Evolutionary conservation across 2,329 filamentous ascomycete species (phyloP).

Genomic region (Rachicladosporium sp.): DNA sequence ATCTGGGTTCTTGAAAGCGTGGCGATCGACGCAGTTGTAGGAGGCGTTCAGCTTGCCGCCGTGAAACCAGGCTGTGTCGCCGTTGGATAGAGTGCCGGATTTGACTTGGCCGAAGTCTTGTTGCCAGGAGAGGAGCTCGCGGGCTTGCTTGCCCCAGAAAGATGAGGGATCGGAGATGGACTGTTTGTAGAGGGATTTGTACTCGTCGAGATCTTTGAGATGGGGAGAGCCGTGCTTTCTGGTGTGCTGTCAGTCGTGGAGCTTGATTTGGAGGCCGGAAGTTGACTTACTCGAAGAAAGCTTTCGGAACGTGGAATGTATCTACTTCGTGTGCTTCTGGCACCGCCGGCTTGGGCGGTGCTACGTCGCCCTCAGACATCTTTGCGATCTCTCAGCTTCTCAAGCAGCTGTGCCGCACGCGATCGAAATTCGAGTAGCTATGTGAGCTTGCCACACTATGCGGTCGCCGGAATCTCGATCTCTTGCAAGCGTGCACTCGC

Average conservation of each 20-base stretch:
- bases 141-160: slow-evolving; percentile 80
- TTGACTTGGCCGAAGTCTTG: slow-evolving; percentile 84
- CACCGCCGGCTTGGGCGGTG: slow-evolving; percentile 41
- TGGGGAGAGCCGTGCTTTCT: slow-evolving; percentile 51
- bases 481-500: too few species aligned
- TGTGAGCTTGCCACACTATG: too few species aligned
- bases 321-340: slow-evolving; percentile 65
- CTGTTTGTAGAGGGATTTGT: slow-evolving; percentile 57
- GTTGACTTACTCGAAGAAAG: slow-evolving; percentile 39
- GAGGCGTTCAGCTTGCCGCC: slow-evolving; percentile 90
- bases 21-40: slow-evolving; percentile 94
- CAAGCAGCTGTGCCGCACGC: too few species aligned
- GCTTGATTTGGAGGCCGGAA: slow-evolving; percentile 6
- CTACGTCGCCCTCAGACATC: slow-evolving; percentile 35
- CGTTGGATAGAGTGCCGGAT: slow-evolving; percentile 60
- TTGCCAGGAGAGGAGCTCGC: slow-evolving; percentile 82
- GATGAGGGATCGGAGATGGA: slow-evolving; percentile 80
- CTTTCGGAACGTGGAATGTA: slow-evolving; percentile 52
- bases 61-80: slow-evolving; percentile 88
- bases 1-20: slow-evolving; percentile 88
- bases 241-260: slow-evolving; percentile 10
- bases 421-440: too few species aligned
- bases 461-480: too few species aligned
- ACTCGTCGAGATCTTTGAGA: slow-evolving; percentile 47
- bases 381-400: slow-evolving; percentile 4